Conservation (phyloP, 2,329 filamentous ascomycete genomes). For the Stromatinia cepivora region DNA sequence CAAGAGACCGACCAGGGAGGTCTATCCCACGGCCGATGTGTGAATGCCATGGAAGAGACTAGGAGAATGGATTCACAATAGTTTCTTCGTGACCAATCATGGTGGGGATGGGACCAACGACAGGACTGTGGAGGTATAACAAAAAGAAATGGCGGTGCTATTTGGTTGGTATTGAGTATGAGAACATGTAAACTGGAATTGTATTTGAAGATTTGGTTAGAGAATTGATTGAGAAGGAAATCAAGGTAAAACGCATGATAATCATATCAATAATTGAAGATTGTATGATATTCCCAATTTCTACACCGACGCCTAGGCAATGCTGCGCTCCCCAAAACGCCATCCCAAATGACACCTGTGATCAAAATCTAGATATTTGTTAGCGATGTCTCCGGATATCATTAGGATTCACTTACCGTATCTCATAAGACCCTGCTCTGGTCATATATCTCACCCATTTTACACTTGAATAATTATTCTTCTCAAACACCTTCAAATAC, state of each 20-base stretch:
- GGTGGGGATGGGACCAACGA: neutral
- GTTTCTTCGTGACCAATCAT: too few relatives aligned
- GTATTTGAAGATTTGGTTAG: neutral
- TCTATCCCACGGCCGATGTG: too few relatives aligned
- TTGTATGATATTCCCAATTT: conserved; percentile 22
- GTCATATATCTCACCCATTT: conserved; percentile 99
- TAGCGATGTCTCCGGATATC: neutral
- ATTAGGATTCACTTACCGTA: conserved; percentile 60
- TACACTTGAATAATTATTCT: conserved; percentile 97
- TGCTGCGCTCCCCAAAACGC: conserved; percentile 24
- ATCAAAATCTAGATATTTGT: conserved; percentile 29
- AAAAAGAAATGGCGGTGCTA: neutral
- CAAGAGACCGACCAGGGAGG: too few relatives aligned
- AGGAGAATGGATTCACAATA: too few relatives aligned
- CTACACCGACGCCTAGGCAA: conserved; percentile 23
- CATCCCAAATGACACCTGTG: neutral
- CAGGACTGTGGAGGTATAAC: neutral
- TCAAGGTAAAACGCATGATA: neutral
- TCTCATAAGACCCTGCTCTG: conserved; percentile 94
- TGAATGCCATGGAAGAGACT: too few relatives aligned
- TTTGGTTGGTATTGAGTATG: neutral
- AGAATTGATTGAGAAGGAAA: neutral
- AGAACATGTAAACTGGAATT: neutral
- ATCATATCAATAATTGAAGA: conserved; percentile 16
- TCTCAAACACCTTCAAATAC: conserved; percentile 98